Percentiles rank a stretch among this genome's conserved stretches.
These are phyloP conservation scores for Nemania bipapillata DNA, from an alignment of 2,329 filamentous ascomycete species.

Conservation along the genomic window DNA sequence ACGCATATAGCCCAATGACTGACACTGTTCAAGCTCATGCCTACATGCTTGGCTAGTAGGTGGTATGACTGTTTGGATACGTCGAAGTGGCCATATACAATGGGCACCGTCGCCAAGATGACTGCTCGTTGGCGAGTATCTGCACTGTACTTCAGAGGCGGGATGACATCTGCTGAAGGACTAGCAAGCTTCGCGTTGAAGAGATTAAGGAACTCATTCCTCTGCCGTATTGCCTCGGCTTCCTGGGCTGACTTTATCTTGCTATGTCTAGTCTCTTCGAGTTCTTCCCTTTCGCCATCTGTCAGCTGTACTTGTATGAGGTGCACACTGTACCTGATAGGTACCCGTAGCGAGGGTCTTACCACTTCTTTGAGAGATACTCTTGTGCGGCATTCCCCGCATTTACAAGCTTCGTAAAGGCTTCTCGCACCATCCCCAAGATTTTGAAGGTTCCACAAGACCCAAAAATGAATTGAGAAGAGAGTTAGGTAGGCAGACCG, in stretches of 20 bases:
- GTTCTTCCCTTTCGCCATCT: slow-evolving; percentile 1
- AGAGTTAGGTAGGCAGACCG: neutral
- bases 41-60: slow-evolving; percentile 47
- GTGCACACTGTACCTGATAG: neutral
- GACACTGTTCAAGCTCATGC: slow-evolving; percentile 48
- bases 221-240: slow-evolving; percentile 29
- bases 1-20: slow-evolving; percentile 49
- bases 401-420: neutral
- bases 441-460: neutral
- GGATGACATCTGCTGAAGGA: slow-evolving; percentile 42
- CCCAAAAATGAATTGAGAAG: neutral
- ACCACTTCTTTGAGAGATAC: slow-evolving; percentile 15
- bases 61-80: slow-evolving; percentile 45
- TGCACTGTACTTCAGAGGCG: slow-evolving; percentile 39
- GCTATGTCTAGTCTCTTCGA: neutral
- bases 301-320: slow-evolving; percentile 3
- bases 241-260: neutral
- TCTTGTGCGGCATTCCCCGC: slow-evolving; percentile 15
- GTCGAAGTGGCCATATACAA: slow-evolving; percentile 47
- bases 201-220: slow-evolving; percentile 42
- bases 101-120: slow-evolving; percentile 48
- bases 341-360: neutral
- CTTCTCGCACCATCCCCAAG: slow-evolving; percentile 4
- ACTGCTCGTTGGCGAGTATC: slow-evolving; percentile 42
- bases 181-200: slow-evolving; percentile 44